Evolutionary conservation across 2,329 filamentous ascomycete genomes (phyloP).

Genomic region (Monilinia vaccinii-corymbosi): DNA sequence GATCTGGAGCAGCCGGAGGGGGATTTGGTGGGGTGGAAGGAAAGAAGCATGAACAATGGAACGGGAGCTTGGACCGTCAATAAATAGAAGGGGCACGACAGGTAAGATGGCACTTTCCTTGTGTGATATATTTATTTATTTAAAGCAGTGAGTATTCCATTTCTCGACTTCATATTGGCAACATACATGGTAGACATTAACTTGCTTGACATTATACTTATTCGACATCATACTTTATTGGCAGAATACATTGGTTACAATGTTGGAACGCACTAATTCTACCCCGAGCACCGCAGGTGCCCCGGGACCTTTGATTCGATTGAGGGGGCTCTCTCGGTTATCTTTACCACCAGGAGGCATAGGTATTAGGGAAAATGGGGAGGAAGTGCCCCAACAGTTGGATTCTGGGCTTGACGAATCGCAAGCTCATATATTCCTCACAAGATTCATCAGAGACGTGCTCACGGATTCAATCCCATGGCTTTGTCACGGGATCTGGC

Average conservation of each 20-base stretch:
- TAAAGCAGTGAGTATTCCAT: background rate
- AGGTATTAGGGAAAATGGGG: constrained; percentile 15
- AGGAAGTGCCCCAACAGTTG: background rate
- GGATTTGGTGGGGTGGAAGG: background rate
- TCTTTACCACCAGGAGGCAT: constrained; percentile 37
- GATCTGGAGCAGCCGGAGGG: constrained; percentile 9
- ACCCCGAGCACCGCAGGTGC: too few relatives aligned
- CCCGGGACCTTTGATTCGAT: constrained; percentile 42
- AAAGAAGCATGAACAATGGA: background rate
- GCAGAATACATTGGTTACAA: background rate
- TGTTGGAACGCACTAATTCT: background rate
- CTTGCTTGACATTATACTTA: background rate
- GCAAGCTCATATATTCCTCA: constrained; percentile 28
- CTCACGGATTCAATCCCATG: constrained; percentile 49
- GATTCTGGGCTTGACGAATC: constrained; percentile 7
- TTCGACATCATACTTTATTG: background rate
- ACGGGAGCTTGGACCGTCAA: background rate
- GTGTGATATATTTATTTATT: background rate
- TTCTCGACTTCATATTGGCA: background rate
- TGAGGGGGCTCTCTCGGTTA: constrained; percentile 41
- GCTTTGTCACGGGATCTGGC: constrained; percentile 38
- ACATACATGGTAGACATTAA: background rate
- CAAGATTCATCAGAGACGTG: constrained; percentile 42
- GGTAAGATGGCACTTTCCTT: background rate
- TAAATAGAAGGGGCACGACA: background rate